Evolutionary conservation across 2,329 filamentous ascomycete genomes (phyloP), one percentile per base, ranked within the genome.

Genomic region (Tolypocladium inflatum): DNA sequence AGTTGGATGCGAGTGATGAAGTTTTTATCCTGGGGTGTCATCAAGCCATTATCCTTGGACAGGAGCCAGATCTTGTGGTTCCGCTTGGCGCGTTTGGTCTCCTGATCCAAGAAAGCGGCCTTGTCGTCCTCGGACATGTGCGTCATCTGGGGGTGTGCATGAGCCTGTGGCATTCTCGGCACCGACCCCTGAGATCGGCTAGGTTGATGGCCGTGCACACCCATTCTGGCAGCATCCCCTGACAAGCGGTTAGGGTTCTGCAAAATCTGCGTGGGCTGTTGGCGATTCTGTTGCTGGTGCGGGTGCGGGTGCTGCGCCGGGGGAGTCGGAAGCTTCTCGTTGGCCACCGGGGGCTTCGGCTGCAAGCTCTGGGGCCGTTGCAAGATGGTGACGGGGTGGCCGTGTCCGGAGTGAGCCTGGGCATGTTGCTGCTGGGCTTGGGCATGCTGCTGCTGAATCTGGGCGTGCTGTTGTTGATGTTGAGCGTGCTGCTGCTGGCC

Each of bases 11-110:
- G 87, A 6, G 94, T 97, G 64, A 99, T 96, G 74, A 97, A 99
- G 71, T 97, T 99, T 80, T 99, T 99, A 75, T 99, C 94, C 70
- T 97, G 93, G 0, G 94, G 94, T 4, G 94, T 99, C 94, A 99
- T 99, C 61, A 99, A 76, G 30, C 94, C 94, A 68, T 99, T 99
- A 67, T 96, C 91, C 74, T 91, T 91, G 30, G 91, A 96, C 56
- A 97, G 77, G 48, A 95, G 79, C 76, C 92, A 93, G 61, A 99
- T 97, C 78, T 99, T 99, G 77, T 97, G 93, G 69, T 99, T 97
- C 48, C 94, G 85, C 79, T 99, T 99, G 7, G 94, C 92, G 55
- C 94, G 86, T 74, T 92, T 94, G 0, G 92, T 92, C 72, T 99
- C 94, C 71, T 96, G 92, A 63, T 91, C 86, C 56, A 97, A 74